Evolutionary conservation across 768 basidiomycete species (phyloP).

Genomic region (Tephrocybe sp.): DNA sequence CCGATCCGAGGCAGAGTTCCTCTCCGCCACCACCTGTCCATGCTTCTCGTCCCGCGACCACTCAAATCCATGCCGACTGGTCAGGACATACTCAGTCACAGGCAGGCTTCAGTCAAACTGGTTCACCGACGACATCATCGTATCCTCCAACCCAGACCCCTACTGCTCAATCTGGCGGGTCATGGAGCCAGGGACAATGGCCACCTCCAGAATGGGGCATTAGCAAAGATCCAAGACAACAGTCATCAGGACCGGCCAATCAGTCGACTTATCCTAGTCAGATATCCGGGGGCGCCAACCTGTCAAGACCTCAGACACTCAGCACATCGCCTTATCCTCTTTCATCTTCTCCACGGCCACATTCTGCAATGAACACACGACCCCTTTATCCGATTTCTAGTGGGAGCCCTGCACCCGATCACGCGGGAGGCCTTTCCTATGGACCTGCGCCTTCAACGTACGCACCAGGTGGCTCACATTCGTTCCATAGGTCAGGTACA

Average conservation of each 20-base stretch:
- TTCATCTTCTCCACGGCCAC: slow-evolving; percentile 24
- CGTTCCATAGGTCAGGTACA: slow-evolving; percentile 10
- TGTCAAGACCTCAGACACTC: slow-evolving; percentile 32
- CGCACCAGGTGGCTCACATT: slow-evolving; percentile 3
- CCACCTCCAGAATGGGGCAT: slow-evolving; percentile 44
- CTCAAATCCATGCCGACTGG: slow-evolving; percentile 9
- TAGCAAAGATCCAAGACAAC: slow-evolving; percentile 13
- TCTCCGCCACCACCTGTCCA: slow-evolving; percentile 33
- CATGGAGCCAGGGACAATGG: slow-evolving; percentile 26
- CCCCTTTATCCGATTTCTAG: slow-evolving; percentile 3
- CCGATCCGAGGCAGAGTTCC: slow-evolving; percentile 1
- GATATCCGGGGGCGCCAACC: slow-evolving; percentile 28
- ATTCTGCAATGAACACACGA: slow-evolving; percentile 16
- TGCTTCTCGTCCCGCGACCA: slow-evolving; percentile 28
- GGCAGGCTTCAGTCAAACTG: slow-evolving; percentile 4
- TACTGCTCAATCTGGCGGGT: slow-evolving; percentile 6
- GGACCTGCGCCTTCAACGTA: slow-evolving; percentile 4
- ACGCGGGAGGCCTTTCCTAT: slow-evolving; percentile 4
- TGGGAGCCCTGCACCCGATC: neutral
- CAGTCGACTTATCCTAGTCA: slow-evolving; percentile 17
- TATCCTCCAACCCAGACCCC: slow-evolving; percentile 5
- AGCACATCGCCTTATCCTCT: slow-evolving; percentile 19
- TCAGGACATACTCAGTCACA: slow-evolving; percentile 10
- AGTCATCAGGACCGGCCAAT: slow-evolving; percentile 14
- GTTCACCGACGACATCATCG: slow-evolving; percentile 11